These are phyloP conservation scores for Fagopyrum esculentum DNA, from an alignment of 148 eudicot genomes.

Conservation along the genomic window DNA sequence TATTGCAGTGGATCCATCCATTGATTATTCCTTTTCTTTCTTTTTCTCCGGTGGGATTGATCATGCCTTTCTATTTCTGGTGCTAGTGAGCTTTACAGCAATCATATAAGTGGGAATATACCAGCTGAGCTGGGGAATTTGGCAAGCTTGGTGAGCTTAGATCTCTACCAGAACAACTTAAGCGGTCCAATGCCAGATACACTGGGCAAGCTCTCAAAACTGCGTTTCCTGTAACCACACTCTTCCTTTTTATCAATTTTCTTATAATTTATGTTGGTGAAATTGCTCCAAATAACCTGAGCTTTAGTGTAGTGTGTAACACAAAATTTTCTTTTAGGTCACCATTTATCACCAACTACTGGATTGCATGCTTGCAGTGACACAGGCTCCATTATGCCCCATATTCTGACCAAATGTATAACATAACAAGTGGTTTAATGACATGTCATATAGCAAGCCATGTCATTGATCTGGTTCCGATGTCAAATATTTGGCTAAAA, in stretches of 20 bases:
- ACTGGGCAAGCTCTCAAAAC: conserved; percentile 20
- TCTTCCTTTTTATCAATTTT: neutral
- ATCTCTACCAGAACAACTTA: conserved; percentile 27
- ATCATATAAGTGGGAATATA: conserved; percentile 25
- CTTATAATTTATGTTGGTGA: neutral
- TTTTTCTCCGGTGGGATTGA: neutral
- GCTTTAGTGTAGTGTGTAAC: neutral
- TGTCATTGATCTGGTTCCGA: neutral
- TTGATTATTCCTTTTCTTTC: too few species aligned
- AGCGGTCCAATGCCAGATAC: conserved; percentile 29
- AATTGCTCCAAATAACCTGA: neutral
- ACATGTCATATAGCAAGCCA: neutral
- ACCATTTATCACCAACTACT: neutral
- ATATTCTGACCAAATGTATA: neutral
- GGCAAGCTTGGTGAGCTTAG: conserved; percentile 28
- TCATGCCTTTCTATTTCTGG: neutral
- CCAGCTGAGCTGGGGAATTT: conserved; percentile 27
- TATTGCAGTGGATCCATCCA: too few species aligned
- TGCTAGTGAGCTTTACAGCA: conserved; percentile 32
- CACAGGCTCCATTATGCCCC: neutral
- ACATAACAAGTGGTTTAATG: neutral
- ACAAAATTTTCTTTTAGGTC: neutral
- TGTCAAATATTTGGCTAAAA: neutral
- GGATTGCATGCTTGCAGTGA: neutral
- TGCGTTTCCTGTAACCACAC: conserved; percentile 25